Evolutionary conservation across 805 yeast species (phyloP), one percentile per base, ranked within the genome.

Genomic region (Candida namnaoensis): DNA sequence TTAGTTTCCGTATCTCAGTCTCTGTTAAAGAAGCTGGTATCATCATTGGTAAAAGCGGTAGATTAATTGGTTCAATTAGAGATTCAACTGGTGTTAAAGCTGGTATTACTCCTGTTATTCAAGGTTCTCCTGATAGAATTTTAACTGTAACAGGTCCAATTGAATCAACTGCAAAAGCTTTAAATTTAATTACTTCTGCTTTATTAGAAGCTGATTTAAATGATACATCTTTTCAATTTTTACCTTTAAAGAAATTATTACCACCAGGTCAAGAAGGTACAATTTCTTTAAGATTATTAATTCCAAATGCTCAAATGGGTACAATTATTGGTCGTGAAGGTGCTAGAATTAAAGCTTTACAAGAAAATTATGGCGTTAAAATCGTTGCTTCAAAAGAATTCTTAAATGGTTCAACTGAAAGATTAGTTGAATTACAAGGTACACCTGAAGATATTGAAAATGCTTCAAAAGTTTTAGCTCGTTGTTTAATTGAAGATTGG

Each of bases 1-100:
- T 53, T 35, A 57, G 56, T 9, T 48, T 50, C 47, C 57, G 70
- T 47, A 74, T 87, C 1, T 69, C 88, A 27, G 83, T 88, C 15
- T 79, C 93, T 3, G 76, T 88, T 42, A 83, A 82, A 56, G 96
- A 88, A 60, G 90, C 95, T 11, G 96, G 96, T 14, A 84, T 88
- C 46, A 77, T 88, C 47, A 88, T 88, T 51, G 96, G 96, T 41
- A 83, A 83, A 49, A 82, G 77, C 48, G 96, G 96, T 37, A 69
- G 72, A 39, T 82, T 82, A 42, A 88, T 88, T 45, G 83, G 88
- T 42, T 71, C 74, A 32, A 76, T 88, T 38, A 72, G 96, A 49
- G 87, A 77, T 39, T 74, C 74, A 44, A 84, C 91, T 28, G 73
- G 74, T 42, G 88, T 88, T 44, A 85, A 82, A 57, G 95, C 95